Base-by-base conservation (phyloP, 2,329 filamentous ascomycete species). In the Fusarium lateritium region DNA sequence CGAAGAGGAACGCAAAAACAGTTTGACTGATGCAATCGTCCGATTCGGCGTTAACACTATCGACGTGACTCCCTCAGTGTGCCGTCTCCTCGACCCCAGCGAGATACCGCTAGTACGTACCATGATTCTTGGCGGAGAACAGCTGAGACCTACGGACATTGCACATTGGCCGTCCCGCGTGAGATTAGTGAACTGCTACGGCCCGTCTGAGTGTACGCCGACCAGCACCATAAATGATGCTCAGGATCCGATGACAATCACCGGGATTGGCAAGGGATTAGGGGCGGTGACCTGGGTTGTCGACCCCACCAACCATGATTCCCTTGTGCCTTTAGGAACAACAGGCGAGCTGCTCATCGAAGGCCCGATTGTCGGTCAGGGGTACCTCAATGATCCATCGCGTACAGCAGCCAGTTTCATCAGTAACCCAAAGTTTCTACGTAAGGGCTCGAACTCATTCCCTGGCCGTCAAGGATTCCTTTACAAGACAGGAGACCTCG, bases 401-500 rank as follows among this genome's bases (percentile, higher is more conserved):
- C 46, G 45, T 15, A 62, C 45, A 6, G n/a, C 10, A 2, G 46
- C 31, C 2, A 6, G 22, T 1, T 66, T 56, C n/a, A 42, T 67
- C 7, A 6, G 55, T 7, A 28, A 54, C 15, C 60, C 60, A 3
- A 2, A 4, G 1, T 64, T 39, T 21, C 15, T 63, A 14, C 34
- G 55, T 1, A 22, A 38, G 26, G 60, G 60, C 15, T 39, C 56
- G 8, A 3, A 5, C n/a, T 28, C 4, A 4, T 28, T 2, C 14
- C 4, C 3, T 71, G 59, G 59, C 5, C 26, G 42, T 17, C 28
- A 6, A 11, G 53, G 55, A 4, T 39, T 45, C 5, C 53, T 67
- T 11, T 86, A 85, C 70, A 82, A 82, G 54, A 85, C 84, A 2
- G 84, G 84, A 6, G 84, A 86, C 62, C 75, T 86, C 15, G 83